phyloP scores from a whole-genome alignment of 139 green algal species.

The Nannochloris sp. region DNA sequence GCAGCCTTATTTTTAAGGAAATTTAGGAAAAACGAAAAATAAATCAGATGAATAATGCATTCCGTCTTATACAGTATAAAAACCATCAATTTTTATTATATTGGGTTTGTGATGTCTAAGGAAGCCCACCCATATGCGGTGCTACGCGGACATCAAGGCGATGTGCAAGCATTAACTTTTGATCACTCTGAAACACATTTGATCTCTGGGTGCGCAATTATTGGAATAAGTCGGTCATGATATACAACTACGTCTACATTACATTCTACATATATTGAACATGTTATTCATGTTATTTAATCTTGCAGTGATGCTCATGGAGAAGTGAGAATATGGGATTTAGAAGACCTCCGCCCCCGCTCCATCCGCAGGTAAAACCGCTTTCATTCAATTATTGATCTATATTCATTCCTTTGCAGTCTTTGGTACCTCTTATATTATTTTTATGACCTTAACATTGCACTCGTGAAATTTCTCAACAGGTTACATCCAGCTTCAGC shows the following conservation, averaged over 20 bases:
- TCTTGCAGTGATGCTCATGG: slow-evolving; percentile 31
- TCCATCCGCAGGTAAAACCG: background rate
- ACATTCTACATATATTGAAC: background rate
- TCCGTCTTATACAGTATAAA: too few relatives aligned
- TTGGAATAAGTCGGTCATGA: background rate
- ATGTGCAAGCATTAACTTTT: slow-evolving; percentile 43
- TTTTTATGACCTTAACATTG: too few relatives aligned
- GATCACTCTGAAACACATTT: slow-evolving; percentile 7
- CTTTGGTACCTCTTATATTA: background rate
- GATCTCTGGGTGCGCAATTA: slow-evolving; percentile 24
- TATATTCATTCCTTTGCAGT: background rate
- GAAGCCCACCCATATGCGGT: slow-evolving; percentile 2
- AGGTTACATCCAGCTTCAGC: slow-evolving; percentile 21
- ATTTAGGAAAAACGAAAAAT: too few relatives aligned
- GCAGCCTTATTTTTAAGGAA: too few relatives aligned
- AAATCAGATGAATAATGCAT: too few relatives aligned
- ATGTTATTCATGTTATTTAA: background rate
- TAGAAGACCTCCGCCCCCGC: slow-evolving; percentile 7
- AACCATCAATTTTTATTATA: too few relatives aligned
- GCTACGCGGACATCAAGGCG: slow-evolving; percentile 26
- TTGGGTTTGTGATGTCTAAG: too few relatives aligned
- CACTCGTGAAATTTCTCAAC: too few relatives aligned
- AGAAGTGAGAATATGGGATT: slow-evolving; percentile 30
- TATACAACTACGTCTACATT: background rate
- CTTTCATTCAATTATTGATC: background rate